Base-by-base conservation (phyloP, 805 yeast species). In the Yamadazyma philogaea region DNA sequence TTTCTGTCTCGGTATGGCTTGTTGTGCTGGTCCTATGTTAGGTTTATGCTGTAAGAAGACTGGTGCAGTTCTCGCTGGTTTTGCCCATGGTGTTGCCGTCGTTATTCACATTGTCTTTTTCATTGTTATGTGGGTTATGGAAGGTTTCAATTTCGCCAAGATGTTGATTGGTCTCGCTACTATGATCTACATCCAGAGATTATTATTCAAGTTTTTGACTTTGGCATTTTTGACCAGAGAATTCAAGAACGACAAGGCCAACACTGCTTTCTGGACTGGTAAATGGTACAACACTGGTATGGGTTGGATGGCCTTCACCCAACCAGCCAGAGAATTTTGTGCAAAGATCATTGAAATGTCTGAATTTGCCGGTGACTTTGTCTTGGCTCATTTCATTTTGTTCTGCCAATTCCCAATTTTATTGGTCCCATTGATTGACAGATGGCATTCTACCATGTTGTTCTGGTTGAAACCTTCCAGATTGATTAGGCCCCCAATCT, bases 231-330 rank as follows among this genome's bases (percentile, higher is more conserved):
- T 95, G 61, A 87, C 97, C 40, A 82, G 99, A 75, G 99, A 93
- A 72, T 89, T 89, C 76, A 88, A 88, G 82, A 87, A 86, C 57
- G 97, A 91, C 69, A 87, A 83, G 61, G 75, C 98, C 28, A 93
- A 93, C 73, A 85, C 95, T 55, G 98, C 99, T 21, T 93, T 95
- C 95, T 93, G 99, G 99, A 87, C 96, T 45, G 99, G 99, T 77
- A 90, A 89, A 70, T 93, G 99, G 99, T 89, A 90, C 66, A 93
- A 95, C 46, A 75, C 87, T 47, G 93, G 96, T 60, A 70, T 91
- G 67, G 99, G 98, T 46, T 81, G 83, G 80, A 81, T 84, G 78
- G 96, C 97, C 16, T 79, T 86, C 76, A 83, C 98, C 26, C 98
- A 91, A 73, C 99, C 99, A 49, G 61, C 86, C 40, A 87, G 99